phyloP scores from a whole-genome alignment of 345 rosid species.

The Populus alba region DNA sequence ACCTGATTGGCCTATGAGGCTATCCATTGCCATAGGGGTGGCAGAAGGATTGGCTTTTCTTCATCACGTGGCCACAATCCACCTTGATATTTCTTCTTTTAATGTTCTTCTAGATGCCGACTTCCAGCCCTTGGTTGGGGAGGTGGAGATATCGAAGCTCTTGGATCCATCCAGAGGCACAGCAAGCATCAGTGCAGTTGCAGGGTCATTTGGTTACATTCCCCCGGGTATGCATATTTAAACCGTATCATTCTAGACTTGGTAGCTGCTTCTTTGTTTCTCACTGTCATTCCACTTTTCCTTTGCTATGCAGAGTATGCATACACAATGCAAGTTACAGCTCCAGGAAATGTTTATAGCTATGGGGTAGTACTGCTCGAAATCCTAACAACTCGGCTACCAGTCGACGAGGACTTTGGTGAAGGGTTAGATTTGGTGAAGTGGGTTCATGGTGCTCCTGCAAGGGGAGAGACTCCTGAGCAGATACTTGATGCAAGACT shows the following conservation, averaged over 20 bases:
- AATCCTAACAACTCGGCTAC: conserved; percentile 29
- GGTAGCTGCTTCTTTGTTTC: not conserved
- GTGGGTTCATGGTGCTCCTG: conserved; percentile 40
- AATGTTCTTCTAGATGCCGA: conserved; percentile 33
- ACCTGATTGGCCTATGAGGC: conserved; percentile 46
- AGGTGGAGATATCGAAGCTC: conserved; percentile 37
- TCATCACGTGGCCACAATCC: conserved; percentile 32
- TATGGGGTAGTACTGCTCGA: conserved; percentile 36
- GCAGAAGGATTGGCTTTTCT: conserved; percentile 36
- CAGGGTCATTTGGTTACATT: conserved; percentile 39
- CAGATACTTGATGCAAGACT: conserved; percentile 37
- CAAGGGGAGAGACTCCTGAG: conserved; percentile 38
- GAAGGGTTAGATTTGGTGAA: conserved; percentile 38
- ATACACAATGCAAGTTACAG: conserved; percentile 39
- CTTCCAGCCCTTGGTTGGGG: conserved; percentile 29
- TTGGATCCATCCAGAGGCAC: conserved; percentile 38
- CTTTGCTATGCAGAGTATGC: conserved; percentile 29
- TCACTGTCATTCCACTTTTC: not conserved
- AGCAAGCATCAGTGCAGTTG: conserved; percentile 42
- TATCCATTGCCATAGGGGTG: conserved; percentile 31
- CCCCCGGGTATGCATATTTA: conserved; percentile 29
- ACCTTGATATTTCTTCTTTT: conserved; percentile 34
- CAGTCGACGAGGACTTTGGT: conserved; percentile 68
- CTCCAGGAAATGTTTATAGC: conserved; percentile 39
- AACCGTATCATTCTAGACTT: not conserved